Evolutionary conservation across 2,329 filamentous ascomycete species (phyloP), one percentile per base, ranked within the genome.

Genomic region (Fusarium sulawesiense): DNA sequence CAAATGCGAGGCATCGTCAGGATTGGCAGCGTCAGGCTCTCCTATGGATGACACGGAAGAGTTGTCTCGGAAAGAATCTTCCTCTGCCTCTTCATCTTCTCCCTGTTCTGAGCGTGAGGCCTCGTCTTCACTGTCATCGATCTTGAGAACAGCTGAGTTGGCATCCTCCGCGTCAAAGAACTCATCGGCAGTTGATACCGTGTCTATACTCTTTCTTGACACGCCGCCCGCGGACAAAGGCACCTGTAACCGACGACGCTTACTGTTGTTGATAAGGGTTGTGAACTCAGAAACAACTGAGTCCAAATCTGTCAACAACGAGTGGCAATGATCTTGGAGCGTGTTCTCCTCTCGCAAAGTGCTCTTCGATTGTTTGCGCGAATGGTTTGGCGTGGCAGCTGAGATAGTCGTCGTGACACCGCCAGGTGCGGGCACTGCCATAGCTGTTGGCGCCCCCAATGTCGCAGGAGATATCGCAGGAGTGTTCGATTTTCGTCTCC

Each of bases 131-230:
- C 89, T 93, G 47, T 87, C 89, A 64, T 84, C 80, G 55, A 98
- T 95, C 50, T 90, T 90, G 67, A 97, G 84, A 11, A 97, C 84
- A 57, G 92, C 90, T 10, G 91, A 89, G 18, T 82, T 82, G 25
- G 81, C 83, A 72, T 88, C 87, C 75, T 92, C 90, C 2, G 96
- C 96, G 78, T 99, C 96, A 74, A 98, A 99, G 81, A 98, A 99
- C 77, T 98, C 95, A 60, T 97, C 93, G 4, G 88, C 88, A 3
- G 92, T 91, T 23, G 87, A 87, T 7, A 90, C 86, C 0, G 94
- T 97, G 67, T 97, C 94, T 56, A 97, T 88, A 76, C 94, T 97
- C 75, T 87, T 84, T 40, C 86, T 82, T 11, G 83, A 81, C 53
- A 71, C 79, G 46, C 71, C 79, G 30, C 78, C 82, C 6, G 86